These are phyloP conservation scores for Trichaptum fuscoviolaceum DNA, from an alignment of 768 basidiomycete species.

Conservation along the genomic window DNA sequence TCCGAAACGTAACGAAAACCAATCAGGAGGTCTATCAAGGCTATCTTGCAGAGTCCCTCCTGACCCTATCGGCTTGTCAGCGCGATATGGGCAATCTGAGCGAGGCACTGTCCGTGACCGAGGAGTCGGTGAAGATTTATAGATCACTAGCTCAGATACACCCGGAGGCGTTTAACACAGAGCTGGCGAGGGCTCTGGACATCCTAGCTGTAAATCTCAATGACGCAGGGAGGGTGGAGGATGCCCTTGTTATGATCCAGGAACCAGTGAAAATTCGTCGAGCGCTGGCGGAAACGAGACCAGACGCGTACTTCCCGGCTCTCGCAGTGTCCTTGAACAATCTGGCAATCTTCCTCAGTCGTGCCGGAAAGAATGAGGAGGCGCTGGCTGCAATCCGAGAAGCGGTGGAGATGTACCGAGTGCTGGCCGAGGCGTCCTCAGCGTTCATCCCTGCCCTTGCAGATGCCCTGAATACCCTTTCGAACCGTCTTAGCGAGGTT, in stretches of 20 bases:
- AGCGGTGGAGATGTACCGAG: background rate
- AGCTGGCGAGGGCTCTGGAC: conserved; percentile 6
- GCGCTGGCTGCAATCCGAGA: background rate
- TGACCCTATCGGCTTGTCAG: conserved; percentile 8
- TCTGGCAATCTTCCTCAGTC: background rate
- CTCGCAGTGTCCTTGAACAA: conserved; percentile 7
- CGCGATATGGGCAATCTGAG: conserved; percentile 6
- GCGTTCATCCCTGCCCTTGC: conserved; percentile 6
- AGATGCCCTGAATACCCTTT: conserved; percentile 5
- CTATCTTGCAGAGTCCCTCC: conserved; percentile 8
- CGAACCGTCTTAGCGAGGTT: conserved; percentile 2
- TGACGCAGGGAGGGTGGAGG: too few relatives aligned
- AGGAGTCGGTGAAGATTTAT: background rate
- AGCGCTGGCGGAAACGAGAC: background rate
- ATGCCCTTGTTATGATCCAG: conserved; percentile 8
- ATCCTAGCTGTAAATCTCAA: conserved; percentile 5
- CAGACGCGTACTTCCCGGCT: background rate
- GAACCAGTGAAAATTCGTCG: conserved; percentile 4
- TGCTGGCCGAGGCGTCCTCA: background rate
- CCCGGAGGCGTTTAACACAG: background rate
- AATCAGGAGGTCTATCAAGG: conserved; percentile 4
- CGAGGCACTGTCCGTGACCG: conserved; percentile 10
- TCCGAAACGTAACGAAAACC: conserved; percentile 7
- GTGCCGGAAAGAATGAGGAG: background rate
- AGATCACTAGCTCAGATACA: background rate